Base-by-base conservation (phyloP, 352 stramenopile species). In the Thraustochytrium sp. region DNA sequence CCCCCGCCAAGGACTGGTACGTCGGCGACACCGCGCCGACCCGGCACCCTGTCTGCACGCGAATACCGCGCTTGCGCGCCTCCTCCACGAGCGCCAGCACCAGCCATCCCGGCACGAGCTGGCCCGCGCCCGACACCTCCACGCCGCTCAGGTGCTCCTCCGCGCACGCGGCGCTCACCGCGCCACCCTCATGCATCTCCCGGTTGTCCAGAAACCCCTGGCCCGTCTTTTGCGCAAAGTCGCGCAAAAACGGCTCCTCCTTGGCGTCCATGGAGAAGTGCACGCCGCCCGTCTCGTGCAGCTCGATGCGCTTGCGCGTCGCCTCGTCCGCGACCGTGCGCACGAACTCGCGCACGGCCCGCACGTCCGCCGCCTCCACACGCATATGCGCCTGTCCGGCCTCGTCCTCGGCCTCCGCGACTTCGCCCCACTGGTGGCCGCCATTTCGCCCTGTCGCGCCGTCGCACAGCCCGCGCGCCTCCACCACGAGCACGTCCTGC, bases 381-480 rank as follows among this genome's bases (percentile, higher is more conserved):
- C 31, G 34, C 21, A 31, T 31, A 16, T 63, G 68, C 31, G 9
- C 26, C 49, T 68, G 9, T 23, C 31, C 44, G 21, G 16, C n/a
- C 68, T 9, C 44, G 21, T 80, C 48, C 4, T 42, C 44, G 8
- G 8, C 13, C 37, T 80, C 68, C 13, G 40, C 68, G n/a, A 61
- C 44, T 31, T 80, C 68, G 1, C 44, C 48, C 21, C 18, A 64
- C 49, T 80, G 48, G 38, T 80, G 68, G 23, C 68, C 68, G 23
- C 68, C 68, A 26, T 80, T 80, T 11, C 68, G 68, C 36, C 68
- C 68, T 18, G 68, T 63, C 13, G 68, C 68, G 68, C 68, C 68
- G 68, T 80, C 68, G 48, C 23, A 13, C 1, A 80, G 68, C 9
- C 49, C 42, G 18, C 68, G 9, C 5, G 68, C 68, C 18, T 80